Base-by-base conservation (phyloP, 1,284 basidiomycete genomes). In the Boletus sp. region DNA sequence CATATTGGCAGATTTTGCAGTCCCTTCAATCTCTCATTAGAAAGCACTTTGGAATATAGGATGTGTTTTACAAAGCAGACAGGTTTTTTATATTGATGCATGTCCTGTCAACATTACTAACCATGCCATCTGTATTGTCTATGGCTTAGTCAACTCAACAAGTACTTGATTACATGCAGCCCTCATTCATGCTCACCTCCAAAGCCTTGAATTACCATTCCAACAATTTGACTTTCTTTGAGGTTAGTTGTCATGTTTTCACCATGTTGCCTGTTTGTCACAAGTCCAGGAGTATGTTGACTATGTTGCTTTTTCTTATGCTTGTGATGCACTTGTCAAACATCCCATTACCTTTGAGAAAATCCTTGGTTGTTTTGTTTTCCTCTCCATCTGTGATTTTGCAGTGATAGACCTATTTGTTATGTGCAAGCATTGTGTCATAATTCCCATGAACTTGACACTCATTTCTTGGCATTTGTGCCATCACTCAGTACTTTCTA, bases 21-120 rank as follows among this genome's bases (percentile, higher is more conserved):
- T 87, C 89, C 65, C 85, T 91, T 48, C 81, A 83, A 58, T 78
- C 82, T 35, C 82, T 87, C 23, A 79, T 90, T 78, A 73, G 79
- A 19, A 82, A 87, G 69, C 84, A 88, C 64, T 69, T 79, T 11
- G 77, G 75, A 56, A 89, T 89, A 13, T 90, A 88, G 72, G 86
- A 89, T 59, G 85, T 88, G 11, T 93, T 93, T 73, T 81, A 90
- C 11, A 89, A 91, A 68, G 79, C 89, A 69, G 91, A 93, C 64
- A 91, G 91, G 1, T 92, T 92, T 68, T 77, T 93, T 28, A 81
- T 86, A 21, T 76, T 91, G 47, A 85, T 91, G 76, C 89, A 83
- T 65, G 80, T 88, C 33, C 77, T 93, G 6, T 89, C 89, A 2
- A 84, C 84, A 3, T 73, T 87, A 1, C 77, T 77, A 19, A 52